Conservation (phyloP, 2,329 filamentous ascomycete species). For the Pleurostoma richardsiae region DNA sequence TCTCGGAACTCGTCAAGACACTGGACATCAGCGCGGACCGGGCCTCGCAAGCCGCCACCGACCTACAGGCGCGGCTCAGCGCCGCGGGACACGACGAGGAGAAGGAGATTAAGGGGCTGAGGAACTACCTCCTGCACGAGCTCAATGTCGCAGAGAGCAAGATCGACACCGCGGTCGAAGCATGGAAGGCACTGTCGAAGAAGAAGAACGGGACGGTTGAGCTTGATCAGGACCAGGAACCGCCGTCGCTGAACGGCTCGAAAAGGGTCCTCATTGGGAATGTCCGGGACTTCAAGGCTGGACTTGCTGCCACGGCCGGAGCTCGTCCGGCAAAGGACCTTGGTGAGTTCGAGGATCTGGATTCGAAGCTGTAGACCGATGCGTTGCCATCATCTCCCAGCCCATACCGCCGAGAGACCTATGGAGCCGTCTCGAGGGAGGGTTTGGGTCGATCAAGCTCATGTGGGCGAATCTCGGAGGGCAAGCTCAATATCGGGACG, state of each 20-base stretch:
- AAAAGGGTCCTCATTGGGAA: constrained; percentile 65
- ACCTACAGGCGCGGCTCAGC: constrained; percentile 25
- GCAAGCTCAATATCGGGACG: no score
- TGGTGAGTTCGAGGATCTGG: constrained; percentile 79
- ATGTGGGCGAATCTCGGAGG: no score
- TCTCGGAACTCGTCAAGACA: constrained; percentile 31
- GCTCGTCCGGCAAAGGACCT: constrained; percentile 70
- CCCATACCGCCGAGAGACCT: no score
- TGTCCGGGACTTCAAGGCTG: constrained; percentile 74
- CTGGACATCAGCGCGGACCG: constrained; percentile 25
- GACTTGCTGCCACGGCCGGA: constrained; percentile 66
- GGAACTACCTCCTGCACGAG: constrained; percentile 42
- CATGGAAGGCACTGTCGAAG: constrained; percentile 26
- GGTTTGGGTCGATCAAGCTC: no score
- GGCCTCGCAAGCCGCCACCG: constrained; percentile 20
- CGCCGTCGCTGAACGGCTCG: constrained; percentile 40
- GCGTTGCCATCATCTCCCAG: no score
- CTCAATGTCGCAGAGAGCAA: constrained; percentile 44
- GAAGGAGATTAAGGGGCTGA: constrained; percentile 45
- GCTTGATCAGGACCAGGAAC: constrained; percentile 22
- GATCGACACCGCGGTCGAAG: constrained; percentile 32
- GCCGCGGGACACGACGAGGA: constrained; percentile 35
- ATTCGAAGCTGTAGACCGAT: constrained; percentile 62
- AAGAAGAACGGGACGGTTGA: constrained; percentile 25
- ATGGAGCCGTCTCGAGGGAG: no score